Conservation (phyloP, 2,329 filamentous ascomycete species). For the Lecanicillium sp. region DNA sequence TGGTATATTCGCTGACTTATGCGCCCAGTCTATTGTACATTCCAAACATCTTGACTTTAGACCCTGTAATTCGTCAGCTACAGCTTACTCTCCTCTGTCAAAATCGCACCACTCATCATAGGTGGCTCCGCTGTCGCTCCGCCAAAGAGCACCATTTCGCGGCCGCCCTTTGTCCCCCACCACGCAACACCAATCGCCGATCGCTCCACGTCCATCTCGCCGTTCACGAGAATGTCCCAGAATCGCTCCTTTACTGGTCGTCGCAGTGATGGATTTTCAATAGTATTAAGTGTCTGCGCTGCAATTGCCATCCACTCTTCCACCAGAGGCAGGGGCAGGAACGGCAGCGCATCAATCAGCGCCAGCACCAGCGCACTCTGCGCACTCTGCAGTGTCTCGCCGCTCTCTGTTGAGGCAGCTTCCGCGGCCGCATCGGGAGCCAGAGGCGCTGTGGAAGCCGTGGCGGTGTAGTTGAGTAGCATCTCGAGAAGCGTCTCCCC, state of each 20-base stretch:
- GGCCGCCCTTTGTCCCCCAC: slow-evolving; percentile 65
- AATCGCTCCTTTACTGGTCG: slow-evolving; percentile 63
- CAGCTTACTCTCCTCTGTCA: slow-evolving; percentile 31
- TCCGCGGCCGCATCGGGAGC: slow-evolving; percentile 34
- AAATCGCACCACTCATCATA: slow-evolving; percentile 53
- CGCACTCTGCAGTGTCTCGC: slow-evolving; percentile 54
- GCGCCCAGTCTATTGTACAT: slow-evolving; percentile 1
- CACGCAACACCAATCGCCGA: slow-evolving; percentile 73
- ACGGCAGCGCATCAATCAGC: slow-evolving; percentile 72
- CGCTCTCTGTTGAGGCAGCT: slow-evolving; percentile 19
- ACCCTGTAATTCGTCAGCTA: slow-evolving; percentile 24
- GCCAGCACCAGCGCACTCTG: slow-evolving; percentile 72
- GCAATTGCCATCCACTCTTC: slow-evolving; percentile 75
- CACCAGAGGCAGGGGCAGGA: slow-evolving; percentile 61
- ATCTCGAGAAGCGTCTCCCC: slow-evolving; percentile 77
- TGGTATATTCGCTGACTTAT: slow-evolving; percentile 13
- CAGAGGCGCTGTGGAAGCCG: slow-evolving; percentile 41
- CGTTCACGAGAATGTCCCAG: slow-evolving; percentile 71
- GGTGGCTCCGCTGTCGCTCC: slow-evolving; percentile 17
- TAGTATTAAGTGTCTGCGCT: slow-evolving; percentile 59
- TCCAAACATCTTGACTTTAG: background rate
- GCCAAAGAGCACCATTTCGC: slow-evolving; percentile 39
- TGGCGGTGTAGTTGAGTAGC: slow-evolving; percentile 54
- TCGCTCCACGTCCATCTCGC: slow-evolving; percentile 84
- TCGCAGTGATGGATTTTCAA: slow-evolving; percentile 57